These are phyloP conservation scores for Scopulariopsis brevicaulis DNA, from an alignment of 2,329 filamentous ascomycete species.

Conservation along the genomic window DNA sequence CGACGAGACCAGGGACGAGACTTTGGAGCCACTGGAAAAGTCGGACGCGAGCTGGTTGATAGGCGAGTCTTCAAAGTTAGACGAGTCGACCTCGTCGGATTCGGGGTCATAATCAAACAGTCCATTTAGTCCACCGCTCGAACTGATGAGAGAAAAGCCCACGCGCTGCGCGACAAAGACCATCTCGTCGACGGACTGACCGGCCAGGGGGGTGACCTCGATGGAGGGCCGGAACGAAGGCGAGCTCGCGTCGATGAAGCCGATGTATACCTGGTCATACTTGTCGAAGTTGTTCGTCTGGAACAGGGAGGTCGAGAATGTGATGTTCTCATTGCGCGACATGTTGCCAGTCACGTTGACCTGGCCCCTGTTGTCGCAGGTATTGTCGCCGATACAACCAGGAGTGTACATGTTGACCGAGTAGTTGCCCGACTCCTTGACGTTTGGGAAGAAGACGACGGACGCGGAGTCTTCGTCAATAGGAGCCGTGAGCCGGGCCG, in stretches of 20 bases:
- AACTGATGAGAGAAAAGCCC: slow-evolving; percentile 62
- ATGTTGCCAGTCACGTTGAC: slow-evolving; percentile 72
- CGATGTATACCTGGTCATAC: slow-evolving; percentile 85
- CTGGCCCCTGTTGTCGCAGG: slow-evolving; percentile 64
- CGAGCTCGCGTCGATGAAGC: slow-evolving; percentile 66
- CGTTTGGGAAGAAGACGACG: slow-evolving; percentile 72
- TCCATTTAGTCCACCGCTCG: slow-evolving; percentile 74
- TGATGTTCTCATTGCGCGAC: slow-evolving; percentile 32
- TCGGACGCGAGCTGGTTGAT: slow-evolving; percentile 66
- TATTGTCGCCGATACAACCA: slow-evolving; percentile 71
- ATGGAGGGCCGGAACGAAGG: slow-evolving; percentile 68
- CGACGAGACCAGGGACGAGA: slow-evolving; percentile 56
- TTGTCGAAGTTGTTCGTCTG: slow-evolving; percentile 97
- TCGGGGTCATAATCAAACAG: slow-evolving; percentile 77
- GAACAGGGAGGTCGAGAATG: slow-evolving; percentile 52
- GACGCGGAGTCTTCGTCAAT: slow-evolving; percentile 48
- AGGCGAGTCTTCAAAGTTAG: slow-evolving; percentile 57
- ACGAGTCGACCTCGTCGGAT: slow-evolving; percentile 37
- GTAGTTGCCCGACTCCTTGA: slow-evolving; percentile 85
- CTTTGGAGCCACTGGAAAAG: slow-evolving; percentile 54
- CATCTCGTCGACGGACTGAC: slow-evolving; percentile 49
- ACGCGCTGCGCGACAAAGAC: slow-evolving; percentile 85
- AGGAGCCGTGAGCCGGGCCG: slow-evolving; percentile 46
- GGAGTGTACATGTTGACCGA: slow-evolving; percentile 86
- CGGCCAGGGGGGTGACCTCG: slow-evolving; percentile 58